phyloP scores from a whole-genome alignment of 2,329 filamentous ascomycete species.

The Trichoderma koningii region DNA sequence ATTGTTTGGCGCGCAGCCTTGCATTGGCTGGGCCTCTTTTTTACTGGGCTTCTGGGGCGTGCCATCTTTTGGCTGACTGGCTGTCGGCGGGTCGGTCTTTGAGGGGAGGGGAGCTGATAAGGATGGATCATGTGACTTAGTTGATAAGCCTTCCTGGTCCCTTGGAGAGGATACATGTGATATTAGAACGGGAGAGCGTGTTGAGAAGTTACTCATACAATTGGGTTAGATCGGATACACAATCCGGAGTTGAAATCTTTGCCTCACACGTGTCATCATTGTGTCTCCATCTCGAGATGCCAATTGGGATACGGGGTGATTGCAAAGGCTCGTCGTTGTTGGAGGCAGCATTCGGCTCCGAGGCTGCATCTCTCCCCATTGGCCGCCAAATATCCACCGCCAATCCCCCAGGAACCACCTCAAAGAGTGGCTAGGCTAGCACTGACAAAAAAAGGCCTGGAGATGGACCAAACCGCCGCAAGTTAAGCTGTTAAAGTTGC shows the following conservation, averaged over 20 bases:
- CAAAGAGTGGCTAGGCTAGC: neutral
- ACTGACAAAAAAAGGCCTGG: neutral
- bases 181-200: neutral
- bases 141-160: slow-evolving; percentile 5
- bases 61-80: neutral
- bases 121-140: slow-evolving; percentile 25
- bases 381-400: neutral
- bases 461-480: neutral
- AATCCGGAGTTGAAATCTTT: too few species aligned
- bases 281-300: too few species aligned
- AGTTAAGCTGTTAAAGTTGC: neutral
- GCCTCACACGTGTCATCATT: too few species aligned
- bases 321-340: too few species aligned
- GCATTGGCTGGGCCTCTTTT: slow-evolving; percentile 16
- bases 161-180: neutral
- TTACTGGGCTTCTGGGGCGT: too few species aligned
- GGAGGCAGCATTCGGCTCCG: neutral
- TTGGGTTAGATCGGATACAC: too few species aligned
- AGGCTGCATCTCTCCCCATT: neutral
- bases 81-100: slow-evolving; percentile 9
- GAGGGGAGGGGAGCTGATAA: slow-evolving; percentile 1
- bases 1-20: slow-evolving; percentile 29
- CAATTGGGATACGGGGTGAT: too few species aligned
- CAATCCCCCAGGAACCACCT: neutral
- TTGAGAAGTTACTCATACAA: too few species aligned